Evolutionary conservation across 1,284 basidiomycete species (phyloP).

Genomic region (Athelia psychrophila): DNA sequence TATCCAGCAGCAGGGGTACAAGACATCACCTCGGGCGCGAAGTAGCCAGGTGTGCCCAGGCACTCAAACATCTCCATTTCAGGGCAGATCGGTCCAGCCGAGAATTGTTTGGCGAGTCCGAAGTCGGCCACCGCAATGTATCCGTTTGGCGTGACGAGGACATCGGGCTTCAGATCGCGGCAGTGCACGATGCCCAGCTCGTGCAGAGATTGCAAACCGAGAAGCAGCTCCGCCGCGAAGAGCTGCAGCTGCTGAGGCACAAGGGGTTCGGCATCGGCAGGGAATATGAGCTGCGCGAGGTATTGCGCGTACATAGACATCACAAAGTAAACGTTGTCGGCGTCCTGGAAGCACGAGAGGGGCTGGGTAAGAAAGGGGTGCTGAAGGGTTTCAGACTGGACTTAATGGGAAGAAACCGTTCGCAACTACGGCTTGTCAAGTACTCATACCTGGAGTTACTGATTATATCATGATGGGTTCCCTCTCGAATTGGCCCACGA

Average conservation of each 20-base stretch:
- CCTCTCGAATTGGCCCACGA: too few relatives aligned
- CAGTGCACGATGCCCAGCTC: conserved; percentile 39
- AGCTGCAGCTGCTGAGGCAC: neutral
- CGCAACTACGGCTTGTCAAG: too few relatives aligned
- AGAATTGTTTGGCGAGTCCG: neutral
- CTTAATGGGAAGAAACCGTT: too few relatives aligned
- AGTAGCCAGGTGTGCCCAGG: neutral
- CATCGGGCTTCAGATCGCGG: conserved; percentile 16
- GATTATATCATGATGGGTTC: too few relatives aligned
- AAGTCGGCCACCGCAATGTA: conserved; percentile 10
- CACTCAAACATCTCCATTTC: neutral
- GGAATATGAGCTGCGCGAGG: neutral
- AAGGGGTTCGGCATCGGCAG: neutral
- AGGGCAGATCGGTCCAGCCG: neutral
- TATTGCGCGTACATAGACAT: too few relatives aligned
- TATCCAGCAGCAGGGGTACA: neutral
- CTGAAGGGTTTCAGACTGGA: too few relatives aligned
- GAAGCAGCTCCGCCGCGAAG: neutral
- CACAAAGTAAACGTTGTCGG: too few relatives aligned
- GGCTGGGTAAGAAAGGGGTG: too few relatives aligned
- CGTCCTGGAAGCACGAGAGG: too few relatives aligned
- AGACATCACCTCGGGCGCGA: neutral
- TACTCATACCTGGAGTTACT: too few relatives aligned
- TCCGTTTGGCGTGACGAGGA: conserved; percentile 11
- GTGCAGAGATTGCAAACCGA: conserved; percentile 54